Evolutionary conservation across 495 filamentous ascomycete species (phyloP).

Genomic region (Annulohypoxylon nitens): DNA sequence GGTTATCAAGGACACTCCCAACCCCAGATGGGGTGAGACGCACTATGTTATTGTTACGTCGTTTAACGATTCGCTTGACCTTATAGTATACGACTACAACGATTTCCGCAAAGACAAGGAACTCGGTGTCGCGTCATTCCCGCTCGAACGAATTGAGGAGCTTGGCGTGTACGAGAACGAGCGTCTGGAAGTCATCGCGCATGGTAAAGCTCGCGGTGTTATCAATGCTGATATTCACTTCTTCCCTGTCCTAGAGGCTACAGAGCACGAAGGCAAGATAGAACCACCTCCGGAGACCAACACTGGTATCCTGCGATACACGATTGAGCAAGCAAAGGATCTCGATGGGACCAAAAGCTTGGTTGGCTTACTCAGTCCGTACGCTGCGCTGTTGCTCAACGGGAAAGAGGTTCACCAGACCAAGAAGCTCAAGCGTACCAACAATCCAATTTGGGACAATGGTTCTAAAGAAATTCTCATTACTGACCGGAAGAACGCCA

Average conservation of each 20-base stretch:
- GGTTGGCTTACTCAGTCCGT: conserved; percentile 89
- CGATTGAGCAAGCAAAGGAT: conserved; percentile 95
- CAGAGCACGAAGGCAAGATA: conserved; percentile 77
- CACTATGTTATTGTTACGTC: conserved; percentile 94
- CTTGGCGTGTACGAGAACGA: conserved; percentile 84
- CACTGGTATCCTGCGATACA: conserved; percentile 92
- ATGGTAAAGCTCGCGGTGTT: conserved; percentile 84
- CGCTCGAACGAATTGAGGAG: conserved; percentile 83
- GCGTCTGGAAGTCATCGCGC: conserved; percentile 83
- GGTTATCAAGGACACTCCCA: conserved; percentile 83
- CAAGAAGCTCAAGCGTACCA: conserved; percentile 93
- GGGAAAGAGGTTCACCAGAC: conserved; percentile 87
- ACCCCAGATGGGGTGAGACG: conserved; percentile 96
- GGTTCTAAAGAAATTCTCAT: conserved; percentile 92
- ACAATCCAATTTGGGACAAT: conserved; percentile 94
- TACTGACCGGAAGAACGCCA: conserved; percentile 89
- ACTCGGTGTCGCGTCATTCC: conserved; percentile 86
- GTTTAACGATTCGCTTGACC: conserved; percentile 84
- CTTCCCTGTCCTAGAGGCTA: conserved; percentile 89
- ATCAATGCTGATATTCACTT: conserved; percentile 88
- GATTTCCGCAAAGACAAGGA: conserved; percentile 97
- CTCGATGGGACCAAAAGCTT: conserved; percentile 91
- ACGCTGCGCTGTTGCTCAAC: conserved; percentile 88
- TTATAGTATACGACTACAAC: conserved; percentile 92
- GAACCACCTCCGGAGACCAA: conserved; percentile 88